phyloP scores from a whole-genome alignment of 495 filamentous ascomycete genomes.

The Ascobolus immersus region DNA sequence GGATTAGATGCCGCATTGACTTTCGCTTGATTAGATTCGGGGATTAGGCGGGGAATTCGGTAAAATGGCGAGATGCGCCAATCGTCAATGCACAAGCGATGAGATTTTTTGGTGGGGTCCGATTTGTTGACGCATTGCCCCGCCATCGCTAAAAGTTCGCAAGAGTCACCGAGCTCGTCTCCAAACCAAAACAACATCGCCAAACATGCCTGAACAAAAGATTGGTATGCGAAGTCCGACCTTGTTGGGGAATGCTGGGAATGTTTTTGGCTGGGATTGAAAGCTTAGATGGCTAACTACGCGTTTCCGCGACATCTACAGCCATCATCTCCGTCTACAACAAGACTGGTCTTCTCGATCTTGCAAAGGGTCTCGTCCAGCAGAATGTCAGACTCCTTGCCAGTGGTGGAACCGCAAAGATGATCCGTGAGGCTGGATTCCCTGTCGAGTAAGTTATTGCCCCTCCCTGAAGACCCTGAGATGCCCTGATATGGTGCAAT shows the following conservation, averaged over 20 bases:
- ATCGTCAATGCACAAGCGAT: too few species aligned
- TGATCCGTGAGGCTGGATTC: constrained; percentile 89
- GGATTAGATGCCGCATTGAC: too few species aligned
- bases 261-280: not conserved
- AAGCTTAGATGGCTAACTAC: not conserved
- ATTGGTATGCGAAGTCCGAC: too few species aligned
- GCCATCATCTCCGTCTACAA: constrained; percentile 96
- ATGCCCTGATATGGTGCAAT: constrained; percentile 1
- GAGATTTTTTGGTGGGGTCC: too few species aligned
- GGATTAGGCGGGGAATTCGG: not conserved
- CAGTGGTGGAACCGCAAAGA: constrained; percentile 74
- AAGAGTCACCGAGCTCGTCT: constrained; percentile 5
- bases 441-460: constrained; percentile 48
- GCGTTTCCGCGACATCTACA: constrained; percentile 18
- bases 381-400: constrained; percentile 78
- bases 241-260: too few species aligned
- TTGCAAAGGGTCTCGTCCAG: constrained; percentile 81
- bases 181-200: not conserved
- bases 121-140: constrained; percentile 1
- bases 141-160: constrained; percentile 7
- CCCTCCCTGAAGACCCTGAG: not conserved
- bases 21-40: too few species aligned
- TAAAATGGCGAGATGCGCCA: not conserved
- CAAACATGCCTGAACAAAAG: constrained; percentile 1
- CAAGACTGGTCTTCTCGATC: constrained; percentile 87